Evolutionary conservation across 2,329 filamentous ascomycete species (phyloP).

Genomic region (Immersiporthe knoxdaviesiana): DNA sequence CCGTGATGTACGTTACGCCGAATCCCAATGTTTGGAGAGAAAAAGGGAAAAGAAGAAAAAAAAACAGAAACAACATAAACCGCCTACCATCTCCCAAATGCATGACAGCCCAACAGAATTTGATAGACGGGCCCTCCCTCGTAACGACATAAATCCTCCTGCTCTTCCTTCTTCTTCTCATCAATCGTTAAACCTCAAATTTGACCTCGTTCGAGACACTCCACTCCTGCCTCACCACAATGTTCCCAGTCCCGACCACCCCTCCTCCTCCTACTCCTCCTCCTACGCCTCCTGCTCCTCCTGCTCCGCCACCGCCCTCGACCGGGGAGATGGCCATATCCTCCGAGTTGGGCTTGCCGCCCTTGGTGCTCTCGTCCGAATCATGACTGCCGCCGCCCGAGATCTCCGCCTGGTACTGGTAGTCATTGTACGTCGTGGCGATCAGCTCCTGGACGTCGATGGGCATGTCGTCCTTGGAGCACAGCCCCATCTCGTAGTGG

Average conservation of each 20-base stretch:
- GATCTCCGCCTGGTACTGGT: constrained; percentile 19
- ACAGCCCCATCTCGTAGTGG: constrained; percentile 22
- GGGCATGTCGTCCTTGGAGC: constrained; percentile 16
- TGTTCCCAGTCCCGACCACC: background rate
- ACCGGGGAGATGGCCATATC: constrained; percentile 11
- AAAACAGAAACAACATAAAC: background rate
- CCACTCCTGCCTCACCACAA: constrained; percentile 23
- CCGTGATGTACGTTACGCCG: background rate
- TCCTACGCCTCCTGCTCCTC: no score
- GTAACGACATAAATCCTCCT: background rate
- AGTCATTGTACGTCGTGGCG: constrained; percentile 6
- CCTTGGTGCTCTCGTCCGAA: constrained; percentile 18
- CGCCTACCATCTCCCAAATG: background rate
- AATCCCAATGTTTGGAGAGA: background rate
- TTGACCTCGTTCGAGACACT: constrained; percentile 23
- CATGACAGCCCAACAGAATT: no score
- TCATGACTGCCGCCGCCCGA: constrained; percentile 12
- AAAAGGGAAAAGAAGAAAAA: no score
- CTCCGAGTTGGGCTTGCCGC: constrained; percentile 1
- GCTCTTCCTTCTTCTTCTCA: background rate
- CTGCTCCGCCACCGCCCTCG: background rate
- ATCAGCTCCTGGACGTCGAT: constrained; percentile 22
- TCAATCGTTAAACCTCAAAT: background rate
- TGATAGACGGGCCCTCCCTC: background rate
- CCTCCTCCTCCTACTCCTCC: no score